Evolutionary conservation across 257 asterid genomes (phyloP), one percentile per base, ranked within the genome.

Genomic region (Nicotiana tabacum): DNA sequence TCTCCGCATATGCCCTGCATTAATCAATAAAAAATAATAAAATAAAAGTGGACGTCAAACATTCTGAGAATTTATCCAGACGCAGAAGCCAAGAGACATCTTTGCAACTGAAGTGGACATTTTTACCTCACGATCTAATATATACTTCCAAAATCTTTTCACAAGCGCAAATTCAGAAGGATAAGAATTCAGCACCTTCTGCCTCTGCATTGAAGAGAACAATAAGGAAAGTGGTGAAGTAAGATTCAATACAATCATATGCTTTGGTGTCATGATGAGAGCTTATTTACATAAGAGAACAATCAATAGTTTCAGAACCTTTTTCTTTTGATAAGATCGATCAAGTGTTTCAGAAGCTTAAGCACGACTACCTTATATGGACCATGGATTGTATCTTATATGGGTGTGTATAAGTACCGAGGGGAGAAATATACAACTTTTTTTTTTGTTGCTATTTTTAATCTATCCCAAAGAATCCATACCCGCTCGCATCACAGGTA

Each of bases 61-160:
- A 60, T 56, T 46, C 8, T 74, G 62, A 83, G 70, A 37, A 27
- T 77, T 77, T 13, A 56, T 77, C 58, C 58, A 85, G 56, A 79
- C 32, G 78, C 18, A 65, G 53, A 81, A 85, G 76, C 74, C 65
- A 90, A 83, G 48, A 53, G 39, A 81, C 67, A 72, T 83, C 77
- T 32, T 82, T 82, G 70, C 58, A 83, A 77, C 85, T 83, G 82
- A 84, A 81, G 84, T 57, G 43, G 78, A 37, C 21, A 81, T 64
- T 85, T 72, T 84, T 69, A 91, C 98, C 98, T 93, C 96, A 16
- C 85, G 92, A 64, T 93, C 96, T 86, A 93, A 81, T 80, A 94
- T 86, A 82, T 93, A 94, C 86, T 90, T 93, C 99, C 98, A 96
- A 89, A 94, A 94, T 89, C 98, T 96, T 90, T 91, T 96, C 84